Percentiles rank a stretch among this genome's conserved stretches.
Evolutionary conservation across 2,329 filamentous ascomycete genomes (phyloP).

Genomic region (Penicillium decumbens): DNA sequence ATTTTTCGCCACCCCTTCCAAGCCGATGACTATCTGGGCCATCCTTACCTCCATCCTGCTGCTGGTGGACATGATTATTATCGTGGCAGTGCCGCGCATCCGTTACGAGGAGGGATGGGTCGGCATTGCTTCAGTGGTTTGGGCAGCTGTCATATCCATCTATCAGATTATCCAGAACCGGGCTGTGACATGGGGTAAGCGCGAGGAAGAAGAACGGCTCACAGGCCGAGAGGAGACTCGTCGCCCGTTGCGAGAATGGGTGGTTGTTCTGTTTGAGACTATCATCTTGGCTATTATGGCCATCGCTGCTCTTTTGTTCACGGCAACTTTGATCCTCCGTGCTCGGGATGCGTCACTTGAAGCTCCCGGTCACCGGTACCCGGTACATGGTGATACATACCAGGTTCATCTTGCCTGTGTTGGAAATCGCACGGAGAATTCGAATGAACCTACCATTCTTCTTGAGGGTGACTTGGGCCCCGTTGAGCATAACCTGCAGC

Average conservation of each 20-base stretch:
- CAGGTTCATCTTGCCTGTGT: conserved; percentile 79
- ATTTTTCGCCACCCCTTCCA: conserved; percentile 83
- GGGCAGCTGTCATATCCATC: conserved; percentile 71
- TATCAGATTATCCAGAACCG: conserved; percentile 78
- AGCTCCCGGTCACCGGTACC: conserved; percentile 69
- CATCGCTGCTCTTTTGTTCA: conserved; percentile 67
- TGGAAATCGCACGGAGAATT: conserved; percentile 59
- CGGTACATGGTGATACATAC: conserved; percentile 80
- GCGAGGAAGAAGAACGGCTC: conserved; percentile 84
- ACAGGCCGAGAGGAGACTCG: conserved; percentile 85
- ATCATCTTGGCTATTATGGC: conserved; percentile 66
- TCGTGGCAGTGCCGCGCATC: conserved; percentile 68
- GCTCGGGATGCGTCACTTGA: conserved; percentile 70
- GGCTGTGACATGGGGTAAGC: conserved; percentile 85
- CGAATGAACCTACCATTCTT: conserved; percentile 70
- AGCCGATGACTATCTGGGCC: conserved; percentile 69
- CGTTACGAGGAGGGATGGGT: conserved; percentile 85
- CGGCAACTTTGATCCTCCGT: conserved; percentile 72
- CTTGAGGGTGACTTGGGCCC: conserved; percentile 79
- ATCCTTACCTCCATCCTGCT: conserved; percentile 63
- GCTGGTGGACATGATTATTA: conserved; percentile 71
- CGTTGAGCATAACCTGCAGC: conserved; percentile 72
- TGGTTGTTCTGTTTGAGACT: conserved; percentile 70
- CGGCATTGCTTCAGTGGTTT: conserved; percentile 78
- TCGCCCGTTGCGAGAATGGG: conserved; percentile 77